phyloP scores from a whole-genome alignment of 2,329 filamentous ascomycete species.

The Aspergillus candidus region DNA sequence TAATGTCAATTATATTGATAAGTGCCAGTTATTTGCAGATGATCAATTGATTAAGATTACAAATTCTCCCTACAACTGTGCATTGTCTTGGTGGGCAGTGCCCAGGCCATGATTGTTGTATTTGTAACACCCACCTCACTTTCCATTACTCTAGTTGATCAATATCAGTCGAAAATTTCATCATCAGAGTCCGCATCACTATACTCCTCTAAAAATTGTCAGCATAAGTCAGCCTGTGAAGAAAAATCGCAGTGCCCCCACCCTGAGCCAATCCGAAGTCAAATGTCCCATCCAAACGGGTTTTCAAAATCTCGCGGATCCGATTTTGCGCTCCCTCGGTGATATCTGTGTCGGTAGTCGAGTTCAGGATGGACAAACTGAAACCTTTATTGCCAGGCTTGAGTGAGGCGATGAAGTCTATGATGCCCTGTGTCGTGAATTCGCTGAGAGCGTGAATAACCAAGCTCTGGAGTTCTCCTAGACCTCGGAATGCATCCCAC shows the following conservation, averaged over 20 bases:
- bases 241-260: slow-evolving; percentile 5
- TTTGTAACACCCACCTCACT: too few species aligned
- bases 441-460: slow-evolving; percentile 28
- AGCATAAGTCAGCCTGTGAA: slow-evolving; percentile 1
- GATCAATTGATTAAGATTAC: too few species aligned
- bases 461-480: slow-evolving; percentile 25
- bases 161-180: slow-evolving; percentile 12
- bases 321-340: slow-evolving; percentile 22
- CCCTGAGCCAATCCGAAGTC: slow-evolving; percentile 19
- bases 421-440: slow-evolving; percentile 26
- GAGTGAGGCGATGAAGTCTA: slow-evolving; percentile 26
- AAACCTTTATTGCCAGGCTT: slow-evolving; percentile 26
- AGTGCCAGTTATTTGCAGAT: too few species aligned
- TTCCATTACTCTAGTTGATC: background rate
- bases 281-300: slow-evolving; percentile 18
- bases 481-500: slow-evolving; percentile 19
- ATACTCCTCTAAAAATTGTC: slow-evolving; percentile 17
- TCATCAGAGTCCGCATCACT: slow-evolving; percentile 16
- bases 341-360: slow-evolving; percentile 15
- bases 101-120: too few species aligned
- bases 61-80: too few species aligned
- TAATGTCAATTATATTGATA: too few species aligned
- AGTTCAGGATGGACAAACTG: slow-evolving; percentile 24
- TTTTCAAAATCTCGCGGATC: slow-evolving; percentile 22
- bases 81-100: too few species aligned